A percentile compares a stretch with the other conserved stretches of the same genome.
phyloP scores from a whole-genome alignment of 768 basidiomycete genomes.

The Terana coerulea region DNA sequence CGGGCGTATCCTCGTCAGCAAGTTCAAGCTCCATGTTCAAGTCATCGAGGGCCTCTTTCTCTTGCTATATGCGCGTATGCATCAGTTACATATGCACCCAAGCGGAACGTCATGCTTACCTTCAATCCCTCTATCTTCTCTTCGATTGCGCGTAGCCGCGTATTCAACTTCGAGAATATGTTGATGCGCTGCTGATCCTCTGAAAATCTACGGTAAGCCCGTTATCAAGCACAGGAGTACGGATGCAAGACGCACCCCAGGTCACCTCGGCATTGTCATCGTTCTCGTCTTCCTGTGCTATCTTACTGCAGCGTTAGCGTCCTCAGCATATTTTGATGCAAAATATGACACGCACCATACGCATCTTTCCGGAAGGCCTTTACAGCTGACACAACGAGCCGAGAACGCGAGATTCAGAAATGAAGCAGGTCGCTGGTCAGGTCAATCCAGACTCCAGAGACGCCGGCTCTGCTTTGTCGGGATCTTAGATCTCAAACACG shows the following conservation, averaged over 20 bases:
- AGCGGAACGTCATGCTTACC: conserved; percentile 36
- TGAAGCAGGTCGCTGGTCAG: background rate
- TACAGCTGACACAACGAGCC: background rate
- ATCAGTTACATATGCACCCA: background rate
- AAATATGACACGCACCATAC: background rate
- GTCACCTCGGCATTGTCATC: conserved; percentile 77
- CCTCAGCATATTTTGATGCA: no score
- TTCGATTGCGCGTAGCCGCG: conserved; percentile 65
- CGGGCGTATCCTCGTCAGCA: conserved; percentile 76
- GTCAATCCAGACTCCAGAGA: no score
- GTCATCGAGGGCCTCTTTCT: conserved; percentile 93
- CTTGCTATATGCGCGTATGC: conserved; percentile 53
- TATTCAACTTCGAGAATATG: conserved; percentile 88
- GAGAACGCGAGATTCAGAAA: background rate
- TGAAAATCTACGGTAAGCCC: conserved; percentile 20
- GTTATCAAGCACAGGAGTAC: background rate
- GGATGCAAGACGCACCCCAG: conserved; percentile 56
- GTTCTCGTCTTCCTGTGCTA: conserved; percentile 73
- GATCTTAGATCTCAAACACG: no score
- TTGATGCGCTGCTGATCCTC: conserved; percentile 84
- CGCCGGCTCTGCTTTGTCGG: no score
- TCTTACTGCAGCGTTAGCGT: conserved; percentile 32
- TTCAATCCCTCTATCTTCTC: conserved; percentile 71
- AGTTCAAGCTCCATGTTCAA: conserved; percentile 85
- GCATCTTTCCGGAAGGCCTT: background rate